A percentile compares a stretch with the other conserved stretches of the same genome.
Evolutionary conservation across 768 basidiomycete genomes (phyloP).

Genomic region (Aureoboletus auriporus): DNA sequence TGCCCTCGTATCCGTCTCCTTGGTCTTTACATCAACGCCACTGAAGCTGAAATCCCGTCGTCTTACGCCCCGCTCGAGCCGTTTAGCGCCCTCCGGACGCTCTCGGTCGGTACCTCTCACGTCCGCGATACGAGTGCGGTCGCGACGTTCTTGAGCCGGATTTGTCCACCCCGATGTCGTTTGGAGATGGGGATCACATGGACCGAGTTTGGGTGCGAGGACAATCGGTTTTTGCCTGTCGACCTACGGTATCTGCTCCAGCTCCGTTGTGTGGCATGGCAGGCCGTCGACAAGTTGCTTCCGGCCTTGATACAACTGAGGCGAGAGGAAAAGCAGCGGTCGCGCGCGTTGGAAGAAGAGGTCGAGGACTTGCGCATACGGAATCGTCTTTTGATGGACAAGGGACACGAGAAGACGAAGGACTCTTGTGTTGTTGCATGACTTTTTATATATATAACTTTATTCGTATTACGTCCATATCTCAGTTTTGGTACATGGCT

Average conservation of each 20-base stretch:
- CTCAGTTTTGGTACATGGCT: not conserved
- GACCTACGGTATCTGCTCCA: conserved; percentile 5
- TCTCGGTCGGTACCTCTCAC: conserved; percentile 51
- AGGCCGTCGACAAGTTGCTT: conserved; percentile 37
- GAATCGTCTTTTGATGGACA: conserved; percentile 41
- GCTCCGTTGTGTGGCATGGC: conserved; percentile 37
- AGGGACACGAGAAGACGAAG: conserved; percentile 11
- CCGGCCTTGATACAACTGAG: conserved; percentile 43
- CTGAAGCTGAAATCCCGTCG: conserved; percentile 15
- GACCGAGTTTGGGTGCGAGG: conserved; percentile 24
- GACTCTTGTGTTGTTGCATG: conserved; percentile 31
- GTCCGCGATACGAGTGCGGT: conserved; percentile 40
- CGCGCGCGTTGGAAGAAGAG: conserved; percentile 38
- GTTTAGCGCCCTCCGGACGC: conserved; percentile 14
- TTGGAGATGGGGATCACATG: conserved; percentile 50
- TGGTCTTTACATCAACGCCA: conserved; percentile 37
- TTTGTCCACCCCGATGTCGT: conserved; percentile 42
- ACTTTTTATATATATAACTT: not conserved
- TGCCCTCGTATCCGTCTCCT: conserved; percentile 35
- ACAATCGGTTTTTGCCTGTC: conserved; percentile 8
- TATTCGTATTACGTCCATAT: not conserved
- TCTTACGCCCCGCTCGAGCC: conserved; percentile 7
- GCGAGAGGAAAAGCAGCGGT: conserved; percentile 40
- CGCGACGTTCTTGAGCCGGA: conserved; percentile 49
- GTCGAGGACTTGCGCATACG: conserved; percentile 49